Evolutionary conservation across 345 rosid genomes (phyloP).

Genomic region (Bruguiera gymnorhiza): DNA sequence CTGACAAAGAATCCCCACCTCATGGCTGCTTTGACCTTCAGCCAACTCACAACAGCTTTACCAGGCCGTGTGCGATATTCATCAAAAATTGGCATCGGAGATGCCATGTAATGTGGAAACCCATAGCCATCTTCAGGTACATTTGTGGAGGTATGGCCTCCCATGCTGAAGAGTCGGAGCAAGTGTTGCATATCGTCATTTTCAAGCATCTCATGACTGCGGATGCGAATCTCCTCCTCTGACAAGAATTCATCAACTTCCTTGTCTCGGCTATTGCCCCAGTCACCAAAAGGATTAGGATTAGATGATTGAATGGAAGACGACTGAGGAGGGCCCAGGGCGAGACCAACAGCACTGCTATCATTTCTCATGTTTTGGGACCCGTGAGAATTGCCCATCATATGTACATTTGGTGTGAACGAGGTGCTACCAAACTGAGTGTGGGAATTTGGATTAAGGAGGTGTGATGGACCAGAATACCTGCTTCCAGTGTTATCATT

Average conservation of each 20-base stretch:
- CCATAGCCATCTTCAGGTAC: constrained; percentile 62
- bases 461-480: constrained; percentile 52
- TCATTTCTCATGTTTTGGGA: constrained; percentile 45
- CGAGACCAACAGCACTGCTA: constrained; percentile 49
- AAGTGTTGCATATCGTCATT: constrained; percentile 94
- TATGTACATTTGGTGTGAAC: constrained; percentile 42
- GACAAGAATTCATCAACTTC: constrained; percentile 65
- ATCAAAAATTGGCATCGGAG: constrained; percentile 76
- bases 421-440: constrained; percentile 46
- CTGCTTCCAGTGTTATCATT: constrained; percentile 44
- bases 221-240: constrained; percentile 85
- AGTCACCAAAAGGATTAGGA: constrained; percentile 72
- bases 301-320: constrained; percentile 44
- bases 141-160: constrained; percentile 49
- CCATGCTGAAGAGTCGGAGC: constrained; percentile 81
- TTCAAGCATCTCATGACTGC: constrained; percentile 96
- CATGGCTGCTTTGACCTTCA: constrained; percentile 98
- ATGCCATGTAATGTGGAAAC: constrained; percentile 49
- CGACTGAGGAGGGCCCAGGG: constrained; percentile 64
- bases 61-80: constrained; percentile 76
- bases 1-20: constrained; percentile 97
- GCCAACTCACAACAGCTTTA: constrained; percentile 93
- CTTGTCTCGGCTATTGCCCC: constrained; percentile 66
- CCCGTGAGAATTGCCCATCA: constrained; percentile 42
- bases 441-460: constrained; percentile 47